phyloP scores from a whole-genome alignment of 805 yeast genomes.

The Lachancea fermentati region DNA sequence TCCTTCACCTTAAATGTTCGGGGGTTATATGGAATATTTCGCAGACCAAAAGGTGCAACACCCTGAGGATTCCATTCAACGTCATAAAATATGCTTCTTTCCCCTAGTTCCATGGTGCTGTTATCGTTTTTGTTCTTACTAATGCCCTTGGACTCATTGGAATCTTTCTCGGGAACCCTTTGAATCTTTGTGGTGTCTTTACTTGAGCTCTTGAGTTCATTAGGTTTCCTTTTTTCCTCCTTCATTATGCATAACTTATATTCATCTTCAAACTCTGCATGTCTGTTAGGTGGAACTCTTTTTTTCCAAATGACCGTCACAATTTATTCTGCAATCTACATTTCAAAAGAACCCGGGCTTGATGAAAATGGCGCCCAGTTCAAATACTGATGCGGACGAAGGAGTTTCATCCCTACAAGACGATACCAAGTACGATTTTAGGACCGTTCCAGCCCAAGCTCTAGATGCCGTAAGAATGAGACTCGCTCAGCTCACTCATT shows the following conservation, averaged over 20 bases:
- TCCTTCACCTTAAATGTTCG: constrained; percentile 29
- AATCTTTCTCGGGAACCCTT: not conserved
- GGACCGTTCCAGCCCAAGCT: constrained; percentile 54
- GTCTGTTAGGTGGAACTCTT: too few relatives aligned
- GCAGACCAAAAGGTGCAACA: constrained; percentile 38
- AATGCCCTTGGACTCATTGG: not conserved
- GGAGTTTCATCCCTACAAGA: constrained; percentile 14
- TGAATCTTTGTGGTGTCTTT: too few relatives aligned
- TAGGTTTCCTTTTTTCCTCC: too few relatives aligned
- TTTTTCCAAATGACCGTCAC: too few relatives aligned
- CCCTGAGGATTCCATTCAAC: constrained; percentile 65
- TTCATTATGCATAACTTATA: too few relatives aligned
- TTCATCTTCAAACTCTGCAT: too few relatives aligned
- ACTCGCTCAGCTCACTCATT: constrained; percentile 54
- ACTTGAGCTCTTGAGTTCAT: too few relatives aligned
- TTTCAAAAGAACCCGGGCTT: constrained; percentile 3
- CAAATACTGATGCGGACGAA: constrained; percentile 5
- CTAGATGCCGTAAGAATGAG: constrained; percentile 59
- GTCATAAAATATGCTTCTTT: constrained; percentile 52
- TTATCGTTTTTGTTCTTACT: not conserved
- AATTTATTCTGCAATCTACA: too few relatives aligned
- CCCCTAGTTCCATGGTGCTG: constrained; percentile 34
- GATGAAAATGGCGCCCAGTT: constrained; percentile 5
- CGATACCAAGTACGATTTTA: constrained; percentile 27
- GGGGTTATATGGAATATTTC: constrained; percentile 26